These are phyloP conservation scores for Cornus florida DNA, from an alignment of 148 eudicot species.

Conservation along the genomic window DNA sequence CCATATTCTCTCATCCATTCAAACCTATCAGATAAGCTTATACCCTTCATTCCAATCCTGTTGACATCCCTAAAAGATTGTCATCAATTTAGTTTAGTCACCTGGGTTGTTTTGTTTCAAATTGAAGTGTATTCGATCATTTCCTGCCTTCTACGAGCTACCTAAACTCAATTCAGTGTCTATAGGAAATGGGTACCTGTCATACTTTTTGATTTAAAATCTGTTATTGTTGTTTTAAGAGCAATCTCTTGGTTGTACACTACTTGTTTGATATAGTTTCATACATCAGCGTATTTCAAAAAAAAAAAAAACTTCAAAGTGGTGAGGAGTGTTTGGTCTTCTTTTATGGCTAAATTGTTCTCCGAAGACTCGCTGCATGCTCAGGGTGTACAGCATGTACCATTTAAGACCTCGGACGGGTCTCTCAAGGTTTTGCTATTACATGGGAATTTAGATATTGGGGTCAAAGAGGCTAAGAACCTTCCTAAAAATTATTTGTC, in stretches of 20 bases:
- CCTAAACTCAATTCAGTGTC: neutral
- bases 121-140: neutral
- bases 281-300: too few species aligned
- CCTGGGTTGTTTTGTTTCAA: neutral
- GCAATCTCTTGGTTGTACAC: too few species aligned
- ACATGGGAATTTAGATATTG: slow-evolving; percentile 90
- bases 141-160: neutral
- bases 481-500: slow-evolving; percentile 79
- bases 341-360: slow-evolving; percentile 39
- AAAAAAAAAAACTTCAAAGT: too few species aligned
- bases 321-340: neutral
- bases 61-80: too few species aligned
- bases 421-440: slow-evolving; percentile 56
- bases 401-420: slow-evolving; percentile 55
- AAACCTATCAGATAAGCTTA: neutral
- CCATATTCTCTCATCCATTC: neutral
- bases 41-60: neutral
- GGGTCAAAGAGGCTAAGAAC: slow-evolving; percentile 74
- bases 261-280: too few species aligned
- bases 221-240: neutral
- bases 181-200: neutral
- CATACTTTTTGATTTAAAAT: neutral
- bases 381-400: slow-evolving; percentile 50
- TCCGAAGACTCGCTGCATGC: slow-evolving; percentile 36
- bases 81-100: neutral